Conservation (phyloP, 441 rosid species). For the Geranium incanum region DNA sequence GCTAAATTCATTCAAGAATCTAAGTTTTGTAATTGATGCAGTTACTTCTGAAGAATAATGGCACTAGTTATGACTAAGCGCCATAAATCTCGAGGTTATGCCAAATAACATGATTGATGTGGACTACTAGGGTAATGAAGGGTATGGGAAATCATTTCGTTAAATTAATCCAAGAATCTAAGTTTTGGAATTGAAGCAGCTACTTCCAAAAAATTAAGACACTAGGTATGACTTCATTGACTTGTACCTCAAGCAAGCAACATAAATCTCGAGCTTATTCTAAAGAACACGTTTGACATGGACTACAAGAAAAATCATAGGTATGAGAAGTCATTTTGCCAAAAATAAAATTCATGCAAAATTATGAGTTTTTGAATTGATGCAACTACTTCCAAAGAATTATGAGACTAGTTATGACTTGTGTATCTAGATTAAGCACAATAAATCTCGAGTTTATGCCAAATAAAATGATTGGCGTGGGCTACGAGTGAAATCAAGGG, state of each 20-base stretch:
- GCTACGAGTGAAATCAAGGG: too few relatives aligned
- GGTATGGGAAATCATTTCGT: background rate
- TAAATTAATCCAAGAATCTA: background rate
- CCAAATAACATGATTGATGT: background rate
- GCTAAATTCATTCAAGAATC: background rate
- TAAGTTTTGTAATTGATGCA: background rate
- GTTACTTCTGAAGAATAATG: background rate
- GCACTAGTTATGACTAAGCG: constrained; percentile 16
- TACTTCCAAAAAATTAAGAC: background rate
- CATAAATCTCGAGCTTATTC: background rate
- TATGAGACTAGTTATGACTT: too few relatives aligned
- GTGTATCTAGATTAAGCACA: too few relatives aligned
- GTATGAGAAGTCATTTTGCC: background rate
- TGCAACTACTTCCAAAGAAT: too few relatives aligned
- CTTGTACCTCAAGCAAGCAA: constrained; percentile 16
- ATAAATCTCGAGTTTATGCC: too few relatives aligned
- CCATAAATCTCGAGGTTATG: background rate
- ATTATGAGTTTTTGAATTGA: background rate
- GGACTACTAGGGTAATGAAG: too few relatives aligned
- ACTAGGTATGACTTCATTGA: background rate
- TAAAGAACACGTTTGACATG: background rate
- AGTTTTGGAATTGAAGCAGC: background rate
- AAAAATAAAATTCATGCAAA: background rate
- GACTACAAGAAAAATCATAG: too few relatives aligned
- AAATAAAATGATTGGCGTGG: too few relatives aligned